Evolutionary conservation across 208 protist species (phyloP), one percentile per base, ranked within the genome.

Genomic region (Trypanosoma platydactyli): DNA sequence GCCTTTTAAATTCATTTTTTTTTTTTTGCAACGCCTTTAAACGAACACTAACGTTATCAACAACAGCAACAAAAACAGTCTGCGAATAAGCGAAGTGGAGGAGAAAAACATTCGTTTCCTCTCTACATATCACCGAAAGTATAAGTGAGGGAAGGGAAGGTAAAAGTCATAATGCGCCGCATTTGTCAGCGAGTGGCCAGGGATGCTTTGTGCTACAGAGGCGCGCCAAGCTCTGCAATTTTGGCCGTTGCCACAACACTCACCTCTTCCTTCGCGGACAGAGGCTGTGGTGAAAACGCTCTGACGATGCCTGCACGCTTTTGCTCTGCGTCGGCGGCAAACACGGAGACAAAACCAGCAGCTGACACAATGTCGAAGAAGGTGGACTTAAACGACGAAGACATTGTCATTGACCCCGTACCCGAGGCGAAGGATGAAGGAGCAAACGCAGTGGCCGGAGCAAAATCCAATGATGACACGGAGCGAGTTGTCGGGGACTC

Each of bases 391-490:
- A 55, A 45, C 1, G 89, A 95, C 68, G 89, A 95, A 46, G 89
- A 95, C 51, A 83, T 95, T 29, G 81, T 95, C 44, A 78, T 95
- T 27, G 86, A 95, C 68, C 86, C 89, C 7, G 64, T 75, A 25
- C 81, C 83, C 29, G 76, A 78, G 25, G 35, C 15, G 25, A 33
- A 51, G 30, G 48, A 46, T 30, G 44, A 38, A 5, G 22, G 68
- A 25, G 25, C 50, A 25, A 46, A 49, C 41, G 46, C 68, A 44
- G 48, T 18, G 12, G n/a, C 41, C 0, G n/a, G 62, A 13, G 68
- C 62, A 20, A 68, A 59, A 13, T 18, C 73, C 24, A 59, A 73
- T 25, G 77, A 73, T 2, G 81, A 85, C 5, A 22, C 66, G 3
- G 86, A 95, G 76, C 71, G 65, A 20, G 61, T 86, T 1, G 85